Evolutionary conservation across 106 monocot species (phyloP).

Genomic region (Amphibolis antarctica): DNA sequence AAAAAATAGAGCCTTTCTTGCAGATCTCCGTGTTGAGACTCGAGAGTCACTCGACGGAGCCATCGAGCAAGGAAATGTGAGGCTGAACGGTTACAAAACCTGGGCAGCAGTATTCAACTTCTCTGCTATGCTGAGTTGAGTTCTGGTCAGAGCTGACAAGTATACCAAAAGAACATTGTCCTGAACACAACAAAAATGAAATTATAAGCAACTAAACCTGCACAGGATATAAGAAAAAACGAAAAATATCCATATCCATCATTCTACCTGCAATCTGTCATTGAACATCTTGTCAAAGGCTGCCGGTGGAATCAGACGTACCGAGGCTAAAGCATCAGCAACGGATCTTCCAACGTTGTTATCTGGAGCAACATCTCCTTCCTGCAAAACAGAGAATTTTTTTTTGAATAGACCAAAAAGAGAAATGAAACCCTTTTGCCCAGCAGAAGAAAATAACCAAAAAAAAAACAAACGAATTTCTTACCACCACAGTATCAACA

Average conservation of each 20-base stretch:
- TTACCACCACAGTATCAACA: slow-evolving; percentile 80
- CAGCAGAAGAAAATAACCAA: background rate
- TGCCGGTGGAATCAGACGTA: slow-evolving; percentile 60
- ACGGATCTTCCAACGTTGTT: slow-evolving; percentile 75
- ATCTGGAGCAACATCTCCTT: slow-evolving; percentile 53
- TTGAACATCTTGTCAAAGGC: slow-evolving; percentile 90
- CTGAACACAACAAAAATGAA: background rate
- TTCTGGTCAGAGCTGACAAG: slow-evolving; percentile 21
- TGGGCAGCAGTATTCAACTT: slow-evolving; percentile 30
- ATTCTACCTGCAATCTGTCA: slow-evolving; percentile 70
- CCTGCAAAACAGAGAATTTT: slow-evolving; percentile 21
- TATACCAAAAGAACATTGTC: slow-evolving; percentile 19
- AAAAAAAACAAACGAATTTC: slow-evolving; percentile 5
- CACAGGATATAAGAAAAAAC: background rate
- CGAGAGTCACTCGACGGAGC: too few species aligned
- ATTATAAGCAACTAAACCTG: background rate
- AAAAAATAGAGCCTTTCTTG: too few species aligned
- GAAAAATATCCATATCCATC: background rate
- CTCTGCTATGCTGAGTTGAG: slow-evolving; percentile 24
- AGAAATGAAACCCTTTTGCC: background rate
- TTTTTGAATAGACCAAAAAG: background rate
- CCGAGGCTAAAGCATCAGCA: slow-evolving; percentile 46
- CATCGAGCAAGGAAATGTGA: too few species aligned
- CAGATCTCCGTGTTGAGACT: too few species aligned
- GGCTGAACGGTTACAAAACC: slow-evolving; percentile 6